Base-by-base conservation (phyloP, 768 basidiomycete species). In the Gloeostereum incarnatum region DNA sequence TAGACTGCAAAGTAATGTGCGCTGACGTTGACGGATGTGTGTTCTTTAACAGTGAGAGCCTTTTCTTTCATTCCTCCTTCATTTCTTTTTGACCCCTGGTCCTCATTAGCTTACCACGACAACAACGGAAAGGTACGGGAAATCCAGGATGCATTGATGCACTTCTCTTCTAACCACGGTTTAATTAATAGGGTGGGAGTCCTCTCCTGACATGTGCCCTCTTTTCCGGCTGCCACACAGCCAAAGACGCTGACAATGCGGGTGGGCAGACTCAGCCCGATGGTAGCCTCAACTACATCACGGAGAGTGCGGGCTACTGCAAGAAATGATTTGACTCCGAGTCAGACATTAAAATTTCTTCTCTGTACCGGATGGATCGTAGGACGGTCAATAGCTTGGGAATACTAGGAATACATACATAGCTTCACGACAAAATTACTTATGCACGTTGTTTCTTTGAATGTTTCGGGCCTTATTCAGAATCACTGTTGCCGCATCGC, bases 241-340 rank as follows among this genome's bases (percentile, higher is more conserved):
- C 45, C 6, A 39, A 35, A n/a, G 45, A 47, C 3, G 45, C 45
- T 2, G 44, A 31, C 19, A 47, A 47, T 27, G 22, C 19, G 13
- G 45, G 48, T 6, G 48, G 45, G 5, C 48, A 49, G 39, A 39
- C 36, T 2, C 11, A 37, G 21, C 40, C 45, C 3, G 42, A 44
- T 23, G 45, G 48, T 1, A 40, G 31, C 22, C 24, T 46, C 24
- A 26, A 40, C n/a, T 42, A 33, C 10, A 27, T 49, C 22, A 34
- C 38, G 6, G 16, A 36, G 7, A 42, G 45, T 35, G 25, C 20
- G 3, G 48, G 45, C 6, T 44, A 22, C 18, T 49, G 43, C 33
- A 5, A 25, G 10, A 10, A 37, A 20, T 27, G 19, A 6, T 30
- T n/a, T n/a, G n/a, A n/a, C n/a, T n/a, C n/a, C n/a, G n/a, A n/a